phyloP scores from a whole-genome alignment of 495 filamentous ascomycete species.

The Pseudomonodictys pantanalensis region DNA sequence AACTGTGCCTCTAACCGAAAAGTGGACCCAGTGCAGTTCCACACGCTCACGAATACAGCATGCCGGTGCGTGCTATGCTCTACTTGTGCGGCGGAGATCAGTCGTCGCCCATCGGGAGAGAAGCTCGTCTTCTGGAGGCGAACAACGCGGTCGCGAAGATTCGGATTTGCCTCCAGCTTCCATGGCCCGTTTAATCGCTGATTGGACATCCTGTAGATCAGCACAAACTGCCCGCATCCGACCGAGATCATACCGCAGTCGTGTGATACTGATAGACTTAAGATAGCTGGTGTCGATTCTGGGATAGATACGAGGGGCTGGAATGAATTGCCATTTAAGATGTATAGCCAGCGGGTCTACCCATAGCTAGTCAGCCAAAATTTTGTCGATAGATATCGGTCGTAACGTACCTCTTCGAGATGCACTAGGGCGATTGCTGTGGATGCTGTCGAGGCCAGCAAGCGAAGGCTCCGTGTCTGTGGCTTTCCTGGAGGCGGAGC shows the following conservation, averaged over 20 bases:
- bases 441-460: background rate
- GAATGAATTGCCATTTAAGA: background rate
- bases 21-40: background rate
- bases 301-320: background rate
- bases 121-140: constrained; percentile 10
- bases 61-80: background rate
- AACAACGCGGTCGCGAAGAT: background rate
- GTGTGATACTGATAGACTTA: background rate
- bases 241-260: background rate
- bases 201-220: background rate
- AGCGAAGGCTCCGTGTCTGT: background rate
- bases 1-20: background rate
- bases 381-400: no score
- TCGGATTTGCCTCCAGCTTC: background rate
- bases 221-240: constrained; percentile 1
- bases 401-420: background rate
- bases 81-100: constrained; percentile 3
- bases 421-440: background rate
- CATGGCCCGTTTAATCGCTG: background rate
- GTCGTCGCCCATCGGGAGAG: constrained; percentile 1
- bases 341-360: constrained; percentile 8
- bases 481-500: background rate
- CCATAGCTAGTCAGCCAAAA: background rate
- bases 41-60: background rate
- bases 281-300: background rate